These are phyloP conservation scores for Thalia dealbata DNA, from an alignment of 176 grass and related monocot genomes.

Conservation along the genomic window DNA sequence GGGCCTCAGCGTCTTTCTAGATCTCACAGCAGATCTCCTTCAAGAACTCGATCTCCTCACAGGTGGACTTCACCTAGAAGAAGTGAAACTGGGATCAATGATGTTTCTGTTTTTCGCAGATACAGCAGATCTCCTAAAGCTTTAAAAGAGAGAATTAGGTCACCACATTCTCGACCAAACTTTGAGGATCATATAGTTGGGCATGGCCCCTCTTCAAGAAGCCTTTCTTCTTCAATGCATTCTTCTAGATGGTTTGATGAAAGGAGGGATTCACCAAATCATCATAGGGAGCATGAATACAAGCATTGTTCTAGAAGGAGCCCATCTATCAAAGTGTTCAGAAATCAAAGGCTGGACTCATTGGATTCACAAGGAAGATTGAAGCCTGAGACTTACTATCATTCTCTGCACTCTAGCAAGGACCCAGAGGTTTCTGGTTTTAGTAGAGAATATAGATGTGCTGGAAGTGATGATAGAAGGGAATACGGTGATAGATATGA, in stretches of 20 bases:
- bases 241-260: slow-evolving; percentile 59
- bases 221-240: slow-evolving; percentile 33
- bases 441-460: slow-evolving; percentile 40
- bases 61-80: slow-evolving; percentile 55
- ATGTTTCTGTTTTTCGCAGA: slow-evolving; percentile 33
- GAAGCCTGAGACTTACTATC: slow-evolving; percentile 43
- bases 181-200: slow-evolving; percentile 44
- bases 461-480: slow-evolving; percentile 36
- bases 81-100: slow-evolving; percentile 35
- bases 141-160: slow-evolving; percentile 39
- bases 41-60: slow-evolving; percentile 72
- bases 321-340: slow-evolving; percentile 21
- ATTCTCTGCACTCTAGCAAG: slow-evolving; percentile 30
- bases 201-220: slow-evolving; percentile 36
- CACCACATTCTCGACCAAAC: slow-evolving; percentile 39
- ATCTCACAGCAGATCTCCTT: slow-evolving; percentile 53
- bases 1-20: slow-evolving; percentile 40
- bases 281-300: slow-evolving; percentile 41
- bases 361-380: slow-evolving; percentile 36
- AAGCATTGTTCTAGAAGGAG: slow-evolving; percentile 47
- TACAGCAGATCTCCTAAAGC: slow-evolving; percentile 46
- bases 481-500: slow-evolving; percentile 34
- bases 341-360: slow-evolving; percentile 32
- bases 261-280: slow-evolving; percentile 44
- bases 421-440: slow-evolving; percentile 34